Evolutionary conservation across 2,329 filamentous ascomycete genomes (phyloP).

Genomic region (Fusarium haematococcum): DNA sequence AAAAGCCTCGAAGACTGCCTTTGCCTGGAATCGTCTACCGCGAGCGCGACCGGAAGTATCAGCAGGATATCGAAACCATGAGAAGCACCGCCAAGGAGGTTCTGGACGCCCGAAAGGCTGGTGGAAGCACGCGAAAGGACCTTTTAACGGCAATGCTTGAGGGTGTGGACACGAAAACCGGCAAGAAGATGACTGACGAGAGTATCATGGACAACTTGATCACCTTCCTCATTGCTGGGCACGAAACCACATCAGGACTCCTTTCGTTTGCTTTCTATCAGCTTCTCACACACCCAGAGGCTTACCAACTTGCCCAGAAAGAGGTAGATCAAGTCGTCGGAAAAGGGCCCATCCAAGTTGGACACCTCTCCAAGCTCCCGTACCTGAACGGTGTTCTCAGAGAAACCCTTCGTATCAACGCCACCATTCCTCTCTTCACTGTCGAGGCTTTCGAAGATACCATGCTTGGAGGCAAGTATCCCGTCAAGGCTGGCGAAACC

Average conservation of each 20-base stretch:
- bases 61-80: neutral
- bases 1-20: neutral
- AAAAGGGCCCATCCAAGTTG: neutral
- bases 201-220: conserved; percentile 77
- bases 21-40: neutral
- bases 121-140: neutral
- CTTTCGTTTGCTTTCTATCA: neutral
- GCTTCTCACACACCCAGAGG: neutral
- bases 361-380: neutral
- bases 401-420: neutral
- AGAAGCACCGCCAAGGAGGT: neutral
- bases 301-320: neutral
- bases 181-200: conserved; percentile 70
- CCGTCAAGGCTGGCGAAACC: neutral
- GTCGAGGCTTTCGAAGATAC: neutral
- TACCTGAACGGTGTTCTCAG: neutral
- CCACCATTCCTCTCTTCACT: neutral
- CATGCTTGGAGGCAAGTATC: neutral
- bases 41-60: neutral
- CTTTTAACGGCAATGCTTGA: conserved; percentile 75
- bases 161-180: conserved; percentile 74
- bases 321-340: neutral
- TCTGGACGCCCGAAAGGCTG: neutral
- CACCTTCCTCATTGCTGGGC: conserved; percentile 76
- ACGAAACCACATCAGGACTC: conserved; percentile 72